Evolutionary conservation across 1,139 yeast genomes (phyloP), one percentile per base, ranked within the genome.

Genomic region (Blastobotrys buckinghamii): DNA sequence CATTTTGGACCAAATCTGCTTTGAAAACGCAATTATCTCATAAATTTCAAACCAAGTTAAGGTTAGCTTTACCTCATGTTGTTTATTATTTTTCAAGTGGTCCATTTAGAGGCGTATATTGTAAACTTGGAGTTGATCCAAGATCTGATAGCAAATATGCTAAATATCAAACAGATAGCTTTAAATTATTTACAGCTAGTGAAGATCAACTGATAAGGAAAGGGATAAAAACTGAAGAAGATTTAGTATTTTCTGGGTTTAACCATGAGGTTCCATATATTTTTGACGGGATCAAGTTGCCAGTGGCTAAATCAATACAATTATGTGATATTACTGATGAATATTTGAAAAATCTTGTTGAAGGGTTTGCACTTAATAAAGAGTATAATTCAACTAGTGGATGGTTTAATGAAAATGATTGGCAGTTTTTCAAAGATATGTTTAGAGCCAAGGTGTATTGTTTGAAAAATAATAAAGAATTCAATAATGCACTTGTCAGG

Each of bases 41-140:
- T 69, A 76, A 52, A 8, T 49, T 47, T 19, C n/a, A n/a, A n/a
- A n/a, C n/a, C n/a, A n/a, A n/a, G n/a, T 66, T 90, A 38, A 82
- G 85, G 56, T 81, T 76, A 54, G 94, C 96, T 0, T 67, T 94
- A 45, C 96, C 97, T 0, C 82, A 85, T 60, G 84, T 89, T 0
- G 76, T 96, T 0, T 92, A 80, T 62, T 76, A 86, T 37, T 85
- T 82, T 64, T 79, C 84, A 32, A 84, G 84, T 61, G 98, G 99
- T 0, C 98, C 98, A 0, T 92, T 96, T 96, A 75, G 97, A 59
- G 88, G 88, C 54, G 79, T 95, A n/a, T 87, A 84, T 62, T 80
- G 88, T 41, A 77, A 72, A 58, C 80, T 81, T 58, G 97, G 97
- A 0, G 72, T 82, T 34, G 87, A 92, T 64, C 97, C 97, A 0